These are phyloP conservation scores for Aphanomyces astaci DNA, from an alignment of 352 stramenopile genomes.

Conservation along the genomic window DNA sequence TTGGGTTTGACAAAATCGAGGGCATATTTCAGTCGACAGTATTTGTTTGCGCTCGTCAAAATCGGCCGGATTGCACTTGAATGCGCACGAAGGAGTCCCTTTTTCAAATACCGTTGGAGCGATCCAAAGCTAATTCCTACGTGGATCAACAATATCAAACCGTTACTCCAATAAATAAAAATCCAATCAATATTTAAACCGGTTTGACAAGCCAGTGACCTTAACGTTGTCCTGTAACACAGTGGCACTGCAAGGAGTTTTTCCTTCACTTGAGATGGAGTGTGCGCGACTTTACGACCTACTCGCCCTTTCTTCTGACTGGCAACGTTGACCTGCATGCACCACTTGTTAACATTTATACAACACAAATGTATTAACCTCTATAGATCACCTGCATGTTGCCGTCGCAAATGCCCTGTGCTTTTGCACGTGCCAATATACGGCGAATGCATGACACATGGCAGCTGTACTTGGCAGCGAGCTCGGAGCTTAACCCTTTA, in stretches of 20 bases:
- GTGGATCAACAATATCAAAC: no score
- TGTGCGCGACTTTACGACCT: background rate
- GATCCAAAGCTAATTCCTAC: background rate
- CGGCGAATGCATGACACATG: background rate
- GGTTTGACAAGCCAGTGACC: background rate
- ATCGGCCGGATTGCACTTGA: background rate
- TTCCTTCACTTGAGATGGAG: background rate
- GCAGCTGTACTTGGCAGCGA: background rate
- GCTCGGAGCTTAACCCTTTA: background rate
- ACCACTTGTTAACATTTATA: no score
- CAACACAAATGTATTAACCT: no score
- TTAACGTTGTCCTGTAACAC: background rate
- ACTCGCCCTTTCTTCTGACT: background rate
- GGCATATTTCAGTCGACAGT: background rate
- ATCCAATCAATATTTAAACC: background rate
- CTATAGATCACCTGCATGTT: background rate
- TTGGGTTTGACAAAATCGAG: background rate
- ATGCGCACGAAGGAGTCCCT: background rate
- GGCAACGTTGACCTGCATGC: no score
- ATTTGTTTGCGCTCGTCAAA: background rate
- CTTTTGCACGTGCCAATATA: background rate
- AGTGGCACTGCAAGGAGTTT: background rate
- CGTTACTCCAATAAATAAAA: no score
- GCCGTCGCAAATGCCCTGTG: background rate
- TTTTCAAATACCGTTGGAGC: background rate